Base-by-base conservation (phyloP, 2,329 filamentous ascomycete species). In the Alternaria brassicae region DNA sequence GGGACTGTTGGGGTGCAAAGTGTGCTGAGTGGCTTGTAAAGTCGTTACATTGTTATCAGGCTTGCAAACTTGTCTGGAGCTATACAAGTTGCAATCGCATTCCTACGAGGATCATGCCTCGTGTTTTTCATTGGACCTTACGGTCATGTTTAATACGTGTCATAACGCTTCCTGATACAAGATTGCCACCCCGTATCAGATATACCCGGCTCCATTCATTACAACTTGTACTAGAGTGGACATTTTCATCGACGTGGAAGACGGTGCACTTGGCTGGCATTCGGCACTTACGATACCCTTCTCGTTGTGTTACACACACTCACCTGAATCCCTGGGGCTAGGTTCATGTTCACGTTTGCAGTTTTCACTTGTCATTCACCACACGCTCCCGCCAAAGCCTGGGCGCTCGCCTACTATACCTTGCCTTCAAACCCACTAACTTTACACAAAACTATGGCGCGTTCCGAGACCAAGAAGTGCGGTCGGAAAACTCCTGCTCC, bases 1-100 rank as follows among this genome's bases (percentile, higher is more conserved):
- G 87, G 88, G 61, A 93, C 86, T 64, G 86, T 89, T 21, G 93
- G 91, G 0, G 91, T 97, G 69, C 93, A 96, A 81, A 88, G 89
- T 74, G 91, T 95, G 50, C 81, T 97, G 72, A 89, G 88, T 68
- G 84, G 67, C 7, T 58, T 71, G 61, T 71, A 60, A 19, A 13
- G 28, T 15, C 12, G 3, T 19, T 21, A 50, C 12, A 7, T 9
- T n/a, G 9, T 8, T 12, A 40, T 1, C 12, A 15, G 21, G 3
- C 2, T 12, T 30, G 27, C 21, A 23, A 1, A 21, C 1, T 15
- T 32, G 34, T 10, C 5, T 21, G 9, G 1, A 12, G 5, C 17
- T 44, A 40, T 10, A 3, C 9, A 12, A 2, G 36, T 9, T 19
- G n/a, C 36, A 40, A 23, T 2, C 9, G 4, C 15, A 23, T 23